These are phyloP conservation scores for Suhomyces choctaworum DNA, from an alignment of 1,139 yeast genomes.

Conservation along the genomic window DNA sequence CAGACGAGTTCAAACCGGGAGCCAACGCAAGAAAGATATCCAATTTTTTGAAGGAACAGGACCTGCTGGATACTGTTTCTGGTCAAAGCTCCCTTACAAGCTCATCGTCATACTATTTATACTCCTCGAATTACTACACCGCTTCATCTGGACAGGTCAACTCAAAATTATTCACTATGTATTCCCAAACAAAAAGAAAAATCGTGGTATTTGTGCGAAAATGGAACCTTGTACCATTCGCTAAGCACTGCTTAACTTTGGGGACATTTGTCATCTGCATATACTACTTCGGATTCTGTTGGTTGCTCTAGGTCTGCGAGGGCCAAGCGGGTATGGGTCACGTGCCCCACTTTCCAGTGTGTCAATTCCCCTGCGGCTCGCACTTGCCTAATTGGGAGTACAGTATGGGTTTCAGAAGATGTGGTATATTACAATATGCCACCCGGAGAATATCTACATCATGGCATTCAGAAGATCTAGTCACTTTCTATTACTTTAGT, in stretches of 20 bases:
- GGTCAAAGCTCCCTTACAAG: conserved; percentile 5
- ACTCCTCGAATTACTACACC: conserved; percentile 13
- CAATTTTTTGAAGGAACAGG: conserved; percentile 21
- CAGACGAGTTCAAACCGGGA: conserved; percentile 12
- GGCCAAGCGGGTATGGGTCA: not conserved
- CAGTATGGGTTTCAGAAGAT: conserved; percentile 2
- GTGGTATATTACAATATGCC: not conserved
- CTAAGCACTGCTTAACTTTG: conserved; percentile 13
- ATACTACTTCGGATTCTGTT: conserved; percentile 15
- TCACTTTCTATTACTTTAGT: no score
- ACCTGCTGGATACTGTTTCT: conserved; percentile 12
- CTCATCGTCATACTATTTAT: conserved; percentile 14
- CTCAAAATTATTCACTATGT: not conserved
- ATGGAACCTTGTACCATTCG: conserved; percentile 18
- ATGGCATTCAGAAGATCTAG: no score
- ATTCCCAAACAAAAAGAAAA: not conserved
- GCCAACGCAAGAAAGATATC: conserved; percentile 18
- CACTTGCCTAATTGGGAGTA: conserved; percentile 1
- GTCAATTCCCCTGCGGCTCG: conserved; percentile 17
- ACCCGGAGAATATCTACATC: no score
- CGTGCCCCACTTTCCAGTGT: conserved; percentile 6
- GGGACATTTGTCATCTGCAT: conserved; percentile 12
- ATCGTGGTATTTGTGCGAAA: conserved; percentile 11
- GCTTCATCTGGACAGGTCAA: conserved; percentile 1
- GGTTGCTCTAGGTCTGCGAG: conserved; percentile 12